Base-by-base conservation (phyloP, 1,139 yeast species). In the Suhomyces choctaworum region DNA sequence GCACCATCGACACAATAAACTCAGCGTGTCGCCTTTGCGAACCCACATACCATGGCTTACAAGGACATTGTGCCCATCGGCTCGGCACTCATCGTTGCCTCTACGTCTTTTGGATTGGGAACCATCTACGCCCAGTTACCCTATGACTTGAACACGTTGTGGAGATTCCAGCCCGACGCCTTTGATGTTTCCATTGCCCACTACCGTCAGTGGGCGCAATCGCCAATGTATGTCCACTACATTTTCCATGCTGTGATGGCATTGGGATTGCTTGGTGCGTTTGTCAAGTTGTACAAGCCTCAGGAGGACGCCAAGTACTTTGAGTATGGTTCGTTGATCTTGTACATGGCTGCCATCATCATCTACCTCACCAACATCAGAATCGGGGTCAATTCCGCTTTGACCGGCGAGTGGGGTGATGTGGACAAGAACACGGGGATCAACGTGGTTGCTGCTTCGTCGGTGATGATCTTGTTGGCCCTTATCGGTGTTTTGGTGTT, bases 371-470 rank as follows among this genome's bases (percentile, higher is more conserved):
- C 96, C 50, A 92, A 92, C 63, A 70, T 92, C 48, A 76, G 90
- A 59, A 78, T 86, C 35, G 98, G 98, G 33, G 70, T 82, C 33
- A 75, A 76, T 50, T 78, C 94, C 34, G 78, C 88, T 41, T 52
- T 77, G 20, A 62, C 74, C 40, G 89, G 90, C 29, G 70, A 78
- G 42, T 92, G 97, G 97, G 97, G 96, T 45, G 97, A 92, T 37
- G 96, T 92, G 35, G 88, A 86, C 52, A 79, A 76, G 58, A 70
- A 72, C 44, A 88, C 96, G 19, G 97, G 97, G 16, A 65, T 92
- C 51, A 87, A 87, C 48, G 96, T 92, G 27, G 78, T 92, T 58
- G 96, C 95, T 28, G 97, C 97, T 5, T 81, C 95, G 28, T 82
- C 83, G 61, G 76, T 85, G 30, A 83, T 92, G 71, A 71, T 86